phyloP scores from a whole-genome alignment of 1,284 basidiomycete genomes.

The Tetrapyrgos nigripes region DNA sequence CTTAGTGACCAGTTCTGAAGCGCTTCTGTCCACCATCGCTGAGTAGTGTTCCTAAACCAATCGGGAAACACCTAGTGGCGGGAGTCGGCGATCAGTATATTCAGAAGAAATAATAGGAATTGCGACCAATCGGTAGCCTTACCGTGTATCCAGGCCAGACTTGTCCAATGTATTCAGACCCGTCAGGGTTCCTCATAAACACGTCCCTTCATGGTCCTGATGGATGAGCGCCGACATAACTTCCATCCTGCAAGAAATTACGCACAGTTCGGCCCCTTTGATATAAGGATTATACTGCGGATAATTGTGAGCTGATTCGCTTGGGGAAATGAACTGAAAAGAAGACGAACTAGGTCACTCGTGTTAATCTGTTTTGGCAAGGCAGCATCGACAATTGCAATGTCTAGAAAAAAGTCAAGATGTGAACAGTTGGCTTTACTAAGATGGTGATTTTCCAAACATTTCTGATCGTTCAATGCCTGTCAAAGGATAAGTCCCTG shows the following conservation, averaged over 20 bases:
- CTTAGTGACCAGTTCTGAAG: conserved; percentile 64
- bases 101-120: background rate
- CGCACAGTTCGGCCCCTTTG: conserved; percentile 45
- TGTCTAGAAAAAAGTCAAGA: conserved; percentile 9
- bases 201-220: conserved; percentile 50
- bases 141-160: conserved; percentile 64
- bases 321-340: background rate
- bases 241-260: conserved; percentile 10
- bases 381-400: conserved; percentile 29
- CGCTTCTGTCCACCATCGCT: conserved; percentile 64
- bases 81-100: background rate
- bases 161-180: conserved; percentile 69
- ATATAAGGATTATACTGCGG: conserved; percentile 50
- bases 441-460: conserved; percentile 17
- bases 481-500: conserved; percentile 17
- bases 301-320: background rate
- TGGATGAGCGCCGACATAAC: background rate
- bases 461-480: conserved; percentile 43
- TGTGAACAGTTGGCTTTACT: background rate
- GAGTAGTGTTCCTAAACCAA: conserved; percentile 68
- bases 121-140: conserved; percentile 8
- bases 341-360: conserved; percentile 20
- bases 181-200: conserved; percentile 73
- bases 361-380: conserved; percentile 24
- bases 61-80: conserved; percentile 61